A percentile compares a stretch with the other conserved stretches of the same genome.
phyloP scores from a whole-genome alignment of 495 filamentous ascomycete species.

The Lophiostoma macrostomum region DNA sequence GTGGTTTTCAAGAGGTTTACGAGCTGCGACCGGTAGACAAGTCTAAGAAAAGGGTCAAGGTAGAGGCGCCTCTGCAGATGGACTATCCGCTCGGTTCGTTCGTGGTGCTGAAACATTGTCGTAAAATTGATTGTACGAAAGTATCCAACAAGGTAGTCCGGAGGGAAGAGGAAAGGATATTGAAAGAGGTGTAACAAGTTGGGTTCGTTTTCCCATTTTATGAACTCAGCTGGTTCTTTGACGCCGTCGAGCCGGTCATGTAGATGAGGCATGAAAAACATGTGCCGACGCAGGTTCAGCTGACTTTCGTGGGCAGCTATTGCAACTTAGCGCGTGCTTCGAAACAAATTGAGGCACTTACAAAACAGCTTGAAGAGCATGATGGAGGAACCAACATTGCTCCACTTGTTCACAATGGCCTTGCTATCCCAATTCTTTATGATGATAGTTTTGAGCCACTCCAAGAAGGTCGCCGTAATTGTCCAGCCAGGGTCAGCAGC shows the following conservation, averaged over 20 bases:
- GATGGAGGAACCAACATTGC: conserved; percentile 68
- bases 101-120: conserved; percentile 72
- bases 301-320: no score
- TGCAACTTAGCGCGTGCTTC: no score
- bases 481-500: conserved; percentile 27
- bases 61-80: conserved; percentile 52
- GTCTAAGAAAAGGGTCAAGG: conserved; percentile 47
- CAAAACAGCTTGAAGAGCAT: conserved; percentile 72
- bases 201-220: conserved; percentile 54
- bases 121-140: conserved; percentile 87
- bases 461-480: conserved; percentile 49
- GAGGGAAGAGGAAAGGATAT: conserved; percentile 76
- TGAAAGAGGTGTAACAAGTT: conserved; percentile 73
- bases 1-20: conserved; percentile 55
- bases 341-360: conserved; percentile 28
- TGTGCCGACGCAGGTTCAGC: conserved; percentile 60
- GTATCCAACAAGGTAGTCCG: conserved; percentile 69
- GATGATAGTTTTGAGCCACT: conserved; percentile 75
- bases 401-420: conserved; percentile 61
- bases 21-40: conserved; percentile 2
- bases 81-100: conserved; percentile 62
- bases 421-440: conserved; percentile 75
- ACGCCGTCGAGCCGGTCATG: conserved; percentile 73
- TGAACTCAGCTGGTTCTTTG: conserved; percentile 73
- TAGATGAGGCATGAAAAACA: conserved; percentile 73